A percentile compares a stretch with the other conserved stretches of the same genome.
phyloP scores from a whole-genome alignment of 1,284 basidiomycete genomes.

The Earliella scabrosa region DNA sequence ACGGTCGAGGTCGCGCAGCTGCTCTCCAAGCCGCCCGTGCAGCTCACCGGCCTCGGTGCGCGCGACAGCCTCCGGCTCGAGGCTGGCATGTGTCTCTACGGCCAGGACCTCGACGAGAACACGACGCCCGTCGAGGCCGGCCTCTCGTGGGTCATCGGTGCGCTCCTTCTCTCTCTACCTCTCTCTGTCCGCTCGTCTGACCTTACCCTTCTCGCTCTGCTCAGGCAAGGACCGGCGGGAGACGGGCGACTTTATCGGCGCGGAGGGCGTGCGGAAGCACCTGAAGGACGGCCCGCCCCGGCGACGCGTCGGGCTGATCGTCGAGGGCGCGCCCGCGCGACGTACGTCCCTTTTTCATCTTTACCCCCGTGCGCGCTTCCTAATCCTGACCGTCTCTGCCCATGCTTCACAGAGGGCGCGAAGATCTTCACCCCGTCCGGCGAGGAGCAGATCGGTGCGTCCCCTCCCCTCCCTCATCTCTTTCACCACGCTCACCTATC shows the following conservation, averaged over 20 bases:
- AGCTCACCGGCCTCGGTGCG: constrained; percentile 90
- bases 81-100: constrained; percentile 98
- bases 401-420: constrained; percentile 67
- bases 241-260: constrained; percentile 81
- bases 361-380: not conserved
- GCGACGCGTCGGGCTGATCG: constrained; percentile 83
- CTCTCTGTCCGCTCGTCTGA: too few relatives aligned
- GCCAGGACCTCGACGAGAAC: constrained; percentile 89
- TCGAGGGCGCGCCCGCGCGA: constrained; percentile 88
- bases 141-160: constrained; percentile 91
- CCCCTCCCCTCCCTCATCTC: too few relatives aligned
- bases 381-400: constrained; percentile 8
- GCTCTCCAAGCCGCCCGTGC: constrained; percentile 76
- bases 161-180: constrained; percentile 23
- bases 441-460: constrained; percentile 61
- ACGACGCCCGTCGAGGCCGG: constrained; percentile 91
- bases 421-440: constrained; percentile 68
- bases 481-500: not conserved
- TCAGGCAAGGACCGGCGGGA: constrained; percentile 83
- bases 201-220: not conserved
- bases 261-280: constrained; percentile 78
- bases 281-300: constrained; percentile 82
- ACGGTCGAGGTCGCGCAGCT: constrained; percentile 76
- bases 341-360: constrained; percentile 54
- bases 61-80: constrained; percentile 94